Conservation (phyloP, 2,329 filamentous ascomycete species). For the Phialemoniopsis sp. region DNA sequence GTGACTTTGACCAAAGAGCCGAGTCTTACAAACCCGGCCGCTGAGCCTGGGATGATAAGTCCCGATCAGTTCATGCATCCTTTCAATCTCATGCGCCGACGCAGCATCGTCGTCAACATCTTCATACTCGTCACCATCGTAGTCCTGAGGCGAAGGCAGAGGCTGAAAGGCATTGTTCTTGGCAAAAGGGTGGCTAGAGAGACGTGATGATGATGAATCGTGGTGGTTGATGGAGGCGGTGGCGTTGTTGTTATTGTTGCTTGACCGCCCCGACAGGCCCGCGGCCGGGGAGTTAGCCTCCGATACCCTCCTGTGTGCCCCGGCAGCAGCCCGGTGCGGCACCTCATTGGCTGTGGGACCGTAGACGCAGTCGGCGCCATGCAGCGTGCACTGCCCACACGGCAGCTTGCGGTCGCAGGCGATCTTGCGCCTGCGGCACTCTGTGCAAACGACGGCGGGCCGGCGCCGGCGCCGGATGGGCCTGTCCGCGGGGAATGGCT, state of each 20-base stretch:
- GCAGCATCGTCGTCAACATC: too few species aligned
- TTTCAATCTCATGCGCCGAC: too few species aligned
- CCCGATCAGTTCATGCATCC: too few species aligned
- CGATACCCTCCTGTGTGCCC: conserved; percentile 2
- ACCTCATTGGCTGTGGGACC: conserved; percentile 6
- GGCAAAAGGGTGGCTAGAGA: not conserved
- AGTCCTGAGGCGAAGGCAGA: conserved; percentile 21
- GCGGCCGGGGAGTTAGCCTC: not conserved
- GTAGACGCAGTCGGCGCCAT: conserved; percentile 50
- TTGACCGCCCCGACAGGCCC: too few species aligned
- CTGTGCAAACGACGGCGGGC: conserved; percentile 44
- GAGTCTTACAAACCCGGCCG: conserved; percentile 12
- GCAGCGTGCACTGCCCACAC: conserved; percentile 55
- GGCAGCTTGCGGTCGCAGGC: conserved; percentile 54
- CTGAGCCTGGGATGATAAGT: not conserved
- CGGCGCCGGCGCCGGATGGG: conserved; percentile 14
- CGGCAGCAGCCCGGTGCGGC: conserved; percentile 17
- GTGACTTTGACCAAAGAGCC: conserved; percentile 12
- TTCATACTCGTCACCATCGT: too few species aligned
- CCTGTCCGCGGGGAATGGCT: not conserved
- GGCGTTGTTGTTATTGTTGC: too few species aligned
- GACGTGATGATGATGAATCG: too few species aligned
- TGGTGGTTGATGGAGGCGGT: too few species aligned
- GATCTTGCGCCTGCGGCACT: conserved; percentile 57
- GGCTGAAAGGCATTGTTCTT: not conserved